Base-by-base conservation (phyloP, 768 basidiomycete genomes). In the Roridomyces roridus region DNA sequence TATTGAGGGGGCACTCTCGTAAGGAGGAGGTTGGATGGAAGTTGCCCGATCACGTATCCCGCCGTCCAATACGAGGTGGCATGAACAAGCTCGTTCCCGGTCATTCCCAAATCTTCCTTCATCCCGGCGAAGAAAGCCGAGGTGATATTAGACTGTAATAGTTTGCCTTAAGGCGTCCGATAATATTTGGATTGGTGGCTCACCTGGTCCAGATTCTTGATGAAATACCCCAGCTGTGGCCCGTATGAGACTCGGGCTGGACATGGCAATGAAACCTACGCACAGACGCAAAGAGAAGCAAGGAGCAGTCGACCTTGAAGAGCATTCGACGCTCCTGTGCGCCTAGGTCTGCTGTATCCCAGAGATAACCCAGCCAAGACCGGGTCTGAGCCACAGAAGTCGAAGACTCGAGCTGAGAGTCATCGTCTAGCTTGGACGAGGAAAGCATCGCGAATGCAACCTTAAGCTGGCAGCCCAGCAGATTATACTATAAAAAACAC, bases 121-220 rank as follows among this genome's bases (percentile, higher is more conserved):
- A 63, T 63, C 8, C 62, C 62, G 14, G 57, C 57, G 28, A 63
- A 63, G 21, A 63, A 63, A 53, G 59, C 31, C 12, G 25, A 35
- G 43, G 15, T 6, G 21, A 37, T 21, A 42, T 55, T 15, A 36
- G 45, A 36, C 9, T 17, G 34, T 29, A 6, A 11, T 14, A 5
- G 1, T 10, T 12, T 25, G 11, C 21, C 34, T 36, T 6, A 2
- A 23, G 21, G 34, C 26, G 41, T 8, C 20, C 20, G n/a, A 17
- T 18, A 6, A 25, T 2, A 17, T 25, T 5, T 11, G 34, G 37
- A 4, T 23, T 47, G 20, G 6, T n/a, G 14, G 41, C 56, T 1
- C 28, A 63, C 62, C 57, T 63, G 62, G 49, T 63, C 62, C n/a
- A 63, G 46, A 51, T 63, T 63, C 62, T 63, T 63, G 46, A 63